Base-by-base conservation (phyloP, 1,284 basidiomycete species). In the Veloporphyrellus conicus region DNA sequence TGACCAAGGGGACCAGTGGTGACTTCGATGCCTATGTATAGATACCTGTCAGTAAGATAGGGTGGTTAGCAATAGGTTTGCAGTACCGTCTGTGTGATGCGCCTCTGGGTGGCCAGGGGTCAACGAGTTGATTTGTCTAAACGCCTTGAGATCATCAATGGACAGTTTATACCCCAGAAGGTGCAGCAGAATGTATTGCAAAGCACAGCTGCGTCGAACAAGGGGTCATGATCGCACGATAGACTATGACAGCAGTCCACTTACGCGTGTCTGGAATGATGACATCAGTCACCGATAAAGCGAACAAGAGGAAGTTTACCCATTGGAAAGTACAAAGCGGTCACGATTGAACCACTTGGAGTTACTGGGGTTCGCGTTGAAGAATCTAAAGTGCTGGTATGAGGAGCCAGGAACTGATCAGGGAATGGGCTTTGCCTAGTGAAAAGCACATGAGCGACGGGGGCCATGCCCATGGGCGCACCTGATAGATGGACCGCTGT, bases 1-100 rank as follows among this genome's bases (percentile, higher is more conserved):
- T 97, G 93, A 42, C 93, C 93, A 29, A 97, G 85, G 52, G 94
- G 93, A 54, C 93, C 94, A 48, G 94, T 97, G 59, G 93, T 97
- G 55, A 96, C 92, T 73, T 97, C 93, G 54, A 97, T 81, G 61
- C 81, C 82, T 84, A 45, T 10, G 44, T 36, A 31, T 29, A 29
- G 23, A 44, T 16, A 12, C 25, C 19, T 11, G 47, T 54, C 41
- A 53, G 32, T 19, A 18, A 31, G 15, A 47, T 19, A 53, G 43
- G 46, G 34, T 38, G 20, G 25, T 20, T 45, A 25, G 20, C 8
- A 19, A 53, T 62, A 10, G 9, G 14, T 10, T 32, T 20, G 20
- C 10, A 20, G 46, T 59, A 73, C 93, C 93, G 58, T 93, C 89
- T 19, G 92, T 93, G 68, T 93, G 87, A 50, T 82, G 79, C 48